These are phyloP conservation scores for Atkinsonella hypoxylon DNA, from an alignment of 2,329 filamentous ascomycete species.

Conservation along the genomic window DNA sequence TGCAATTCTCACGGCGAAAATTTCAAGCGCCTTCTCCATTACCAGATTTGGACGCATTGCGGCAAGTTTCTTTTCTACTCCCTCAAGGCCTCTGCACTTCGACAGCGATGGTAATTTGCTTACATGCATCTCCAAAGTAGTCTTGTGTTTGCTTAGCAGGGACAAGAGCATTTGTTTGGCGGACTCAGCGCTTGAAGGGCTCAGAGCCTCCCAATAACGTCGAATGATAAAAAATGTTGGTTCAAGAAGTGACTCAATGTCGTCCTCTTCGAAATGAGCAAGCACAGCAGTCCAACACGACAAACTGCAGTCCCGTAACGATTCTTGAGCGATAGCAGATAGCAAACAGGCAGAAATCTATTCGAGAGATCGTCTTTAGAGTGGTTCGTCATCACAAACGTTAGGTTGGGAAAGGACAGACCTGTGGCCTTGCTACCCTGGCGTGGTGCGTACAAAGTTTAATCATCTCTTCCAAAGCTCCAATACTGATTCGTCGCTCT, in stretches of 20 bases:
- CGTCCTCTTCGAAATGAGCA: slow-evolving; percentile 60
- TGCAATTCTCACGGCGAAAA: slow-evolving; percentile 57
- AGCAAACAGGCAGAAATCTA: slow-evolving; percentile 87
- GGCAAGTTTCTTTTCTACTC: slow-evolving; percentile 54
- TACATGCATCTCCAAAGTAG: slow-evolving; percentile 53
- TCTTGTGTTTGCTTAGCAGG: slow-evolving; percentile 51
- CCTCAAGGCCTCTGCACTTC: slow-evolving; percentile 55
- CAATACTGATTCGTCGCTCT: slow-evolving; percentile 68
- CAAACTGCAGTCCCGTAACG: slow-evolving; percentile 69
- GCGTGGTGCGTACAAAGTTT: slow-evolving; percentile 61
- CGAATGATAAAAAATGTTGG: slow-evolving; percentile 83
- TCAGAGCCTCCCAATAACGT: slow-evolving; percentile 64
- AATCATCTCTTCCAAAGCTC: slow-evolving; percentile 81
- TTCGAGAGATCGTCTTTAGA: slow-evolving; percentile 1
- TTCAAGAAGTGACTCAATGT: slow-evolving; percentile 69
- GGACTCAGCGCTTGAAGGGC: slow-evolving; percentile 43
- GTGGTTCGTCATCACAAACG: neutral
- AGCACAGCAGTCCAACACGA: slow-evolving; percentile 76
- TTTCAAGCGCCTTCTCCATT: slow-evolving; percentile 5
- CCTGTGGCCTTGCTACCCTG: slow-evolving; percentile 74
- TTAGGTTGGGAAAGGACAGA: slow-evolving; percentile 25
- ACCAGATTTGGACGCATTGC: slow-evolving; percentile 41
- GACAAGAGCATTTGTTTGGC: slow-evolving; percentile 52
- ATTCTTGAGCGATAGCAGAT: slow-evolving; percentile 63
- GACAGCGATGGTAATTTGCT: slow-evolving; percentile 68